These are phyloP conservation scores for Acidiella bohemica DNA, from an alignment of 495 filamentous ascomycete genomes.

Conservation along the genomic window DNA sequence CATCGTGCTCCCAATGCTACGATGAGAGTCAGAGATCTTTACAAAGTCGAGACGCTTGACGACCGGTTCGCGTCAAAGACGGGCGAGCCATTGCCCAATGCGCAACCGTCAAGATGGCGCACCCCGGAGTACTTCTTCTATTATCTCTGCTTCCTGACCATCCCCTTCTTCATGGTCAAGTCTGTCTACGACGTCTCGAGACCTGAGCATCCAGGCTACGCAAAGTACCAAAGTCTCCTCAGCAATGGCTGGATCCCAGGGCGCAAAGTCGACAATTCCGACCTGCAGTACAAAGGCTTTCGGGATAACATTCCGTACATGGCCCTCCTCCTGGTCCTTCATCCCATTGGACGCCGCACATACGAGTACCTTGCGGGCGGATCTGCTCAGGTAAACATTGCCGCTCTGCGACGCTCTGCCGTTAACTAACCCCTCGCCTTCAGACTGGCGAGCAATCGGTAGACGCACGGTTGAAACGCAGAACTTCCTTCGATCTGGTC, in stretches of 20 bases:
- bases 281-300: constrained; percentile 77
- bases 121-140: constrained; percentile 81
- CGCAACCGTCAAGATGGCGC: constrained; percentile 57
- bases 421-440: no score
- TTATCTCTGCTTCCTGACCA: constrained; percentile 51
- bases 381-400: no score
- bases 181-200: constrained; percentile 73
- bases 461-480: constrained; percentile 55
- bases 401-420: no score
- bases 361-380: background rate
- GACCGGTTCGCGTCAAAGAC: constrained; percentile 60
- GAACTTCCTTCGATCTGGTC: constrained; percentile 68
- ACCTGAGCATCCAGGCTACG: constrained; percentile 67
- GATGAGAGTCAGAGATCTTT: constrained; percentile 10
- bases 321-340: constrained; percentile 51
- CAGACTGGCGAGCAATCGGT: no score
- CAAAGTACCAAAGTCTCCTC: constrained; percentile 55
- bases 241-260: constrained; percentile 88
- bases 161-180: constrained; percentile 84
- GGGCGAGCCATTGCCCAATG: constrained; percentile 24
- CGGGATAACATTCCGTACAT: constrained; percentile 78
- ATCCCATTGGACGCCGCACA: constrained; percentile 53
- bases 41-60: constrained; percentile 53
- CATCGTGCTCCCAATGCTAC: background rate
- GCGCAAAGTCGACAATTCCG: constrained; percentile 83